A percentile compares a stretch with the other conserved stretches of the same genome.
These are phyloP conservation scores for Perilla frutescens DNA, from an alignment of 257 asterid species.

Conservation along the genomic window DNA sequence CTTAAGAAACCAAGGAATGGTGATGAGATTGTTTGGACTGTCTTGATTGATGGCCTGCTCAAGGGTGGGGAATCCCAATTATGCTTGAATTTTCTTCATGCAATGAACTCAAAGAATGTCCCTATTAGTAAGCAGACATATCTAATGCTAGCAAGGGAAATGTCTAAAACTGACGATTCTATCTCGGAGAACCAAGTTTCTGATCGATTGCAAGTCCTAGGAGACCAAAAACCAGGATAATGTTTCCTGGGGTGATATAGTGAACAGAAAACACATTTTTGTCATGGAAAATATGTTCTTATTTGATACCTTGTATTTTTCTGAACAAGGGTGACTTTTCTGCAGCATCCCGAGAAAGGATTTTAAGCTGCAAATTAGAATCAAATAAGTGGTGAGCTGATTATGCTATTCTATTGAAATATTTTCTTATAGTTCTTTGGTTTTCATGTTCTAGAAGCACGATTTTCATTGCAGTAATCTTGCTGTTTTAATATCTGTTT, in stretches of 20 bases:
- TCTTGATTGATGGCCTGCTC: slow-evolving; percentile 83
- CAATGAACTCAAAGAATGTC: slow-evolving; percentile 65
- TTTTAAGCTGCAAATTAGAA: slow-evolving; percentile 28
- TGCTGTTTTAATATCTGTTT: slow-evolving; percentile 11
- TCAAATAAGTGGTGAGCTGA: slow-evolving; percentile 45
- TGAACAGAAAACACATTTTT: slow-evolving; percentile 10
- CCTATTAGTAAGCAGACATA: slow-evolving; percentile 58
- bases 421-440: slow-evolving; percentile 4
- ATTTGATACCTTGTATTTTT: slow-evolving; percentile 29
- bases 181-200: slow-evolving; percentile 37
- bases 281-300: slow-evolving; percentile 29
- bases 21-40: slow-evolving; percentile 92
- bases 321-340: slow-evolving; percentile 32
- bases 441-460: slow-evolving; percentile 11
- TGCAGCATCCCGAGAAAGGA: slow-evolving; percentile 38
- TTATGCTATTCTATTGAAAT: slow-evolving; percentile 24
- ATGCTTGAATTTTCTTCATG: slow-evolving; percentile 71
- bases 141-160: slow-evolving; percentile 61
- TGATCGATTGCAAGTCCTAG: slow-evolving; percentile 35
- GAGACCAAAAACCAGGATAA: slow-evolving; percentile 45
- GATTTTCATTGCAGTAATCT: slow-evolving; percentile 1
- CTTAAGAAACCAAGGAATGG: slow-evolving; percentile 68
- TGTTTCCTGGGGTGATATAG: neutral
- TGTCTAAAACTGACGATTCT: slow-evolving; percentile 51
- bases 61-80: slow-evolving; percentile 63